These are phyloP conservation scores for Malassezia furfur DNA, from an alignment of 1,284 basidiomycete species.

Conservation along the genomic window DNA sequence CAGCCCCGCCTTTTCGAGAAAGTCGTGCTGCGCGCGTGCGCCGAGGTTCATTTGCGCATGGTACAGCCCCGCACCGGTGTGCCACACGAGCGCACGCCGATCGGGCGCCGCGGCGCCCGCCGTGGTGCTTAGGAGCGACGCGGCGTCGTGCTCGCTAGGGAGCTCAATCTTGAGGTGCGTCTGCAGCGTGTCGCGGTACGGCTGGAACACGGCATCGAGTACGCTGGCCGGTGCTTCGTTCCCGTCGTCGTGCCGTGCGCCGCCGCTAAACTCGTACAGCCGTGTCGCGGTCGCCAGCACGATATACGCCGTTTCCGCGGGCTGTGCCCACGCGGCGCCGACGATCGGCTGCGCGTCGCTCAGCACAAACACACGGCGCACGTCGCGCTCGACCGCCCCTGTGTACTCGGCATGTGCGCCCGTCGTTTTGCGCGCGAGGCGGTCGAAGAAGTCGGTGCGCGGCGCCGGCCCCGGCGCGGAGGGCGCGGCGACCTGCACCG, in stretches of 20 bases:
- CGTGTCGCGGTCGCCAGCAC: conserved; percentile 75
- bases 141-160: conserved; percentile 46
- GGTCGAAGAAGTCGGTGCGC: conserved; percentile 41
- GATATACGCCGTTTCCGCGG: conserved; percentile 49
- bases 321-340: conserved; percentile 20
- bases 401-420: conserved; percentile 17
- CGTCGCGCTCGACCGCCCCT: conserved; percentile 24
- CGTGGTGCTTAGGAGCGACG: conserved; percentile 49
- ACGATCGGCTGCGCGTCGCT: conserved; percentile 37
- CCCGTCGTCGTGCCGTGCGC: conserved; percentile 54
- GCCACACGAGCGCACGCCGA: conserved; percentile 47
- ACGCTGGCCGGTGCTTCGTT: conserved; percentile 50
- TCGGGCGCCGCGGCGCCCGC: conserved; percentile 1
- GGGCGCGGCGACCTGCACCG: conserved; percentile 50
- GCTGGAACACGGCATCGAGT: conserved; percentile 37
- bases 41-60: conserved; percentile 46
- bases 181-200: conserved; percentile 29
- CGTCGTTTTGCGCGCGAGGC: conserved; percentile 37
- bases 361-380: conserved; percentile 32
- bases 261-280: conserved; percentile 80
- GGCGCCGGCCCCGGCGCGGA: background rate
- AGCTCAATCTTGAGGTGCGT: conserved; percentile 44
- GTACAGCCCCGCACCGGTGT: conserved; percentile 38
- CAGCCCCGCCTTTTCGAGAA: conserved; percentile 61
- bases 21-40: conserved; percentile 51